A percentile compares a stretch with the other conserved stretches of the same genome.
Evolutionary conservation across 1,284 basidiomycete genomes (phyloP).

Genomic region (Ceratobasidium sp.): DNA sequence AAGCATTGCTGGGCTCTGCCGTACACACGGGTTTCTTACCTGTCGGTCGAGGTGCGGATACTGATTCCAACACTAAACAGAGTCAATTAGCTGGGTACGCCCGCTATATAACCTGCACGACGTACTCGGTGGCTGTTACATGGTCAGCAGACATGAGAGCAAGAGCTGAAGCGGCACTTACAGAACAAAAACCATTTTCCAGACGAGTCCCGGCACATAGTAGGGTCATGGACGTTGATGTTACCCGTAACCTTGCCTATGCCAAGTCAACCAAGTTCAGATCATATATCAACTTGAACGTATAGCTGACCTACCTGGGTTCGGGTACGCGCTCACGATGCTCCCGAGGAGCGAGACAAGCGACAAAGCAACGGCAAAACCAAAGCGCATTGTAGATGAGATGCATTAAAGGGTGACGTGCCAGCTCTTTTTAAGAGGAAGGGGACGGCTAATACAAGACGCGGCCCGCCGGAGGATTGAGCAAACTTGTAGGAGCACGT

Average conservation of each 20-base stretch:
- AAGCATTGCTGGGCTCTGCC: background rate
- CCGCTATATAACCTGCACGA: background rate
- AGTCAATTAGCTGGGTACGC: background rate
- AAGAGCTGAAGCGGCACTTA: slow-evolving; percentile 45
- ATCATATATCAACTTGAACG: background rate
- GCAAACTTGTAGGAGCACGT: background rate
- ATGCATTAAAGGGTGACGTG: too few species aligned
- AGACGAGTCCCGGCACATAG: slow-evolving; percentile 60
- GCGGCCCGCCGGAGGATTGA: slow-evolving; percentile 1
- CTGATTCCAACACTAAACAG: slow-evolving; percentile 57
- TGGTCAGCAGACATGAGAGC: background rate
- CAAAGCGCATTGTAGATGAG: slow-evolving; percentile 17
- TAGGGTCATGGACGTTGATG: slow-evolving; percentile 57
- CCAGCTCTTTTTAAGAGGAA: background rate
- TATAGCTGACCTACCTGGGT: slow-evolving; percentile 8
- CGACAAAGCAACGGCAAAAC: background rate
- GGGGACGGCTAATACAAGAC: background rate
- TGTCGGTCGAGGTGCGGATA: slow-evolving; percentile 61
- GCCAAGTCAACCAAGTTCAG: background rate
- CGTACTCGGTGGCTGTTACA: slow-evolving; percentile 39
- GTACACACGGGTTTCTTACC: slow-evolving; percentile 48
- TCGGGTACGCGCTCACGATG: slow-evolving; percentile 18
- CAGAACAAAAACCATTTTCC: slow-evolving; percentile 63
- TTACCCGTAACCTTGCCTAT: slow-evolving; percentile 55
- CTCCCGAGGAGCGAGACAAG: slow-evolving; percentile 9